These are phyloP conservation scores for Solanum medicagineum DNA, from an alignment of 257 asterid species.

Conservation along the genomic window DNA sequence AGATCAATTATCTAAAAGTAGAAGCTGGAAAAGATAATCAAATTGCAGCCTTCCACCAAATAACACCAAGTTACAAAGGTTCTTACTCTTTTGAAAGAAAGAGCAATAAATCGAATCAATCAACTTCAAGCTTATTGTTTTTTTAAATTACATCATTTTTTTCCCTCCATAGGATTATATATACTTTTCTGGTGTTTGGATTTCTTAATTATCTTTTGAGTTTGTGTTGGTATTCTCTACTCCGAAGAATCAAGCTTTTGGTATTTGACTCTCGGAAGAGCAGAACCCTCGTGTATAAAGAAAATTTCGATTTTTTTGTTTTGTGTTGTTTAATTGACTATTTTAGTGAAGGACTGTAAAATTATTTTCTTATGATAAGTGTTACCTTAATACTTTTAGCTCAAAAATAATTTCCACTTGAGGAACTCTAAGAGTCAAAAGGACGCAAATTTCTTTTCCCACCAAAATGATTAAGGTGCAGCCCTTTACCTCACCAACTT, in stretches of 20 bases:
- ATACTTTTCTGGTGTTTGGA: not conserved
- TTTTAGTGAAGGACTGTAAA: not conserved
- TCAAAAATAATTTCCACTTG: too few species aligned
- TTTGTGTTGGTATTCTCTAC: not conserved
- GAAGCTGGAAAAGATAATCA: slow-evolving; percentile 64
- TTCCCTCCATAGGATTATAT: not conserved
- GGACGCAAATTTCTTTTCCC: too few species aligned
- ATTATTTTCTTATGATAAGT: not conserved
- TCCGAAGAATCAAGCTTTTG: not conserved
- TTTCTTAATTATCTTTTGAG: not conserved
- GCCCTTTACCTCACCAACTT: too few species aligned
- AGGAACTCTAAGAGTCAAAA: too few species aligned
- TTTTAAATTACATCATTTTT: not conserved
- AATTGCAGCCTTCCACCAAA: not conserved
- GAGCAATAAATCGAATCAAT: not conserved
- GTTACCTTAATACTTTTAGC: not conserved
- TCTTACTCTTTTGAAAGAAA: not conserved
- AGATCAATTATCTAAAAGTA: slow-evolving; percentile 51
- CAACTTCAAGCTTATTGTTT: not conserved
- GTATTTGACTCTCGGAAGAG: not conserved
- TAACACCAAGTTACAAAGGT: not conserved
- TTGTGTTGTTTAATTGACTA: not conserved
- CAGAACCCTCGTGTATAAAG: not conserved
- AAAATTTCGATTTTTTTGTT: not conserved
- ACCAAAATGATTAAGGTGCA: too few species aligned